A percentile compares a stretch with the other conserved stretches of the same genome.
These are phyloP conservation scores for Naganishia sp. DNA, from an alignment of 1,284 basidiomycete genomes.

Conservation along the genomic window DNA sequence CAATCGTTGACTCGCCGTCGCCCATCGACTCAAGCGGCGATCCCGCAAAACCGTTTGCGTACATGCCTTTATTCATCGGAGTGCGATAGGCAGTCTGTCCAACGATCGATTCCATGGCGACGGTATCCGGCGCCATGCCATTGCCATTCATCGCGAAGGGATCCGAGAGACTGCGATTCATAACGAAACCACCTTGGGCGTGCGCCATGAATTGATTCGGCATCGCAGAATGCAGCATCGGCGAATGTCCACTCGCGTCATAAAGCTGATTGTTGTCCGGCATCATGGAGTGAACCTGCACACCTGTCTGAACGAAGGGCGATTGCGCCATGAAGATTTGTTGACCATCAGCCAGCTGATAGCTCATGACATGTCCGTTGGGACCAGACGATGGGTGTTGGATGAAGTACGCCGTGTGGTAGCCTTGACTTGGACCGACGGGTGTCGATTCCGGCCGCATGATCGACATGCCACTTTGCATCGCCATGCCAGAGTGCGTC, in stretches of 20 bases:
- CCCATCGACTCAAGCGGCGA: slow-evolving; percentile 21
- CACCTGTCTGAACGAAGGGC: slow-evolving; percentile 23
- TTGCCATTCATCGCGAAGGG: slow-evolving; percentile 15
- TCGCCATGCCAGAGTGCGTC: neutral
- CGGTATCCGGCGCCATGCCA: slow-evolving; percentile 14
- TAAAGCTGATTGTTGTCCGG: neutral
- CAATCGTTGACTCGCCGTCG: slow-evolving; percentile 13
- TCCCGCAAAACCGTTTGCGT: slow-evolving; percentile 14
- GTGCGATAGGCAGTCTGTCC: slow-evolving; percentile 21
- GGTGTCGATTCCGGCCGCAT: slow-evolving; percentile 24
- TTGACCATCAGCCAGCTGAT: slow-evolving; percentile 26
- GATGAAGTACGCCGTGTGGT: slow-evolving; percentile 25
- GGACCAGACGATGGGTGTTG: slow-evolving; percentile 17
- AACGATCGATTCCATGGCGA: slow-evolving; percentile 22
- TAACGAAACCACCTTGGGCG: slow-evolving; percentile 17
- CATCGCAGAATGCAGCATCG: slow-evolving; percentile 21
- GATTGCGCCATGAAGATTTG: slow-evolving; percentile 25
- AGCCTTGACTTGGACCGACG: slow-evolving; percentile 14
- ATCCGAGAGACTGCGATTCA: slow-evolving; percentile 21
- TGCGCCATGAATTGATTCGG: slow-evolving; percentile 13
- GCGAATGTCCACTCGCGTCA: slow-evolving; percentile 10
- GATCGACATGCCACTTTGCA: slow-evolving; percentile 21
- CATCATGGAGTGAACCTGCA: slow-evolving; percentile 20
- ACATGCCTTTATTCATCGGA: slow-evolving; percentile 21
- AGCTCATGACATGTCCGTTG: slow-evolving; percentile 24